phyloP scores from a whole-genome alignment of 2,329 filamentous ascomycete species.

The Colletotrichum tofieldiae region DNA sequence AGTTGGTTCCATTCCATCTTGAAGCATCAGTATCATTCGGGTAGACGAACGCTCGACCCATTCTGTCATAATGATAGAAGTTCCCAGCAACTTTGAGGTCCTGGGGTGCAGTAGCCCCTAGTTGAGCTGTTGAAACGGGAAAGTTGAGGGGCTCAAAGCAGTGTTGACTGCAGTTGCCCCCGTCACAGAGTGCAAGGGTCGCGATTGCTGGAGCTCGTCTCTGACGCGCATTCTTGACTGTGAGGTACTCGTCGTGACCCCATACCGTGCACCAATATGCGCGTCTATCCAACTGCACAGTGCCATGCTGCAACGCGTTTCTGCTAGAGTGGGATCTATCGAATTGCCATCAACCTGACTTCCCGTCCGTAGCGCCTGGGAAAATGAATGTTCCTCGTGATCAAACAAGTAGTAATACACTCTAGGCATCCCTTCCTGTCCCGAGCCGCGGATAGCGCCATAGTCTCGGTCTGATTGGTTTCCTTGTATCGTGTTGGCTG shows the following conservation, averaged over 20 bases:
- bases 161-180: constrained; percentile 4
- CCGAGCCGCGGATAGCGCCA: background rate
- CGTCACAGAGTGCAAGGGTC: background rate
- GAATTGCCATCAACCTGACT: background rate
- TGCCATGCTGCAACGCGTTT: background rate
- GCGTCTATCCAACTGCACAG: background rate
- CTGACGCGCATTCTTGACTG: constrained; percentile 2
- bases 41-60: constrained; percentile 9
- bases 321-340: background rate
- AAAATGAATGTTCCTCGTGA: background rate
- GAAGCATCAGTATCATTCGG: constrained; percentile 9
- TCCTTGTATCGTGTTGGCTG: background rate
- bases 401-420: background rate
- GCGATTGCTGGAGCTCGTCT: background rate
- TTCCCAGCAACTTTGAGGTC: background rate
- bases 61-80: constrained; percentile 33
- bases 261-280: constrained; percentile 1
- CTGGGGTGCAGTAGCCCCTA: constrained; percentile 30
- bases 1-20: constrained; percentile 26
- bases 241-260: background rate
- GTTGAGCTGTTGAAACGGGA: constrained; percentile 29
- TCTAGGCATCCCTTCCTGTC: background rate
- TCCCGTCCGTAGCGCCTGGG: too few species aligned
- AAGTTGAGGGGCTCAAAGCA: constrained; percentile 24
- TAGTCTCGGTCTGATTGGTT: background rate